A percentile compares a stretch with the other conserved stretches of the same genome.
phyloP scores from a whole-genome alignment of 1,284 basidiomycete species.

The Boletus albobrunnescens region DNA sequence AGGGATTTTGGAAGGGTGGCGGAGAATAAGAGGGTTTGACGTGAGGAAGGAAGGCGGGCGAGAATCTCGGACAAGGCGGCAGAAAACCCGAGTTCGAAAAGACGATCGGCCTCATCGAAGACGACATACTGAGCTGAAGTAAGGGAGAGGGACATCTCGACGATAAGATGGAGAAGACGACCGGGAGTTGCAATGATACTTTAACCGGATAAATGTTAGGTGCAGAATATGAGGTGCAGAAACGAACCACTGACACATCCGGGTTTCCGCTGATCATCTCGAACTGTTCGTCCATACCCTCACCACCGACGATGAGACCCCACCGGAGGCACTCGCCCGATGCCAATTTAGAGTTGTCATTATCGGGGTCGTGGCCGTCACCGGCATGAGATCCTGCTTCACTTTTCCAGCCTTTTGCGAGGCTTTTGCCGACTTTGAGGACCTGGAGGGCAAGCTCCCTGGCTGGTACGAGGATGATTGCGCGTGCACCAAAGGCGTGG shows the following conservation, averaged over 20 bases:
- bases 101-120: slow-evolving; percentile 96
- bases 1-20: slow-evolving; percentile 95
- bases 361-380: slow-evolving; percentile 52
- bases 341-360: slow-evolving; percentile 42
- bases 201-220: slow-evolving; percentile 12
- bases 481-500: slow-evolving; percentile 79
- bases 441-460: slow-evolving; percentile 95
- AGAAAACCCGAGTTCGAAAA: slow-evolving; percentile 98
- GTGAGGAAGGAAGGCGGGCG: slow-evolving; percentile 76
- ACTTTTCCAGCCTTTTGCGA: slow-evolving; percentile 73
- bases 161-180: slow-evolving; percentile 89
- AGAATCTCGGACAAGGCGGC: slow-evolving; percentile 90
- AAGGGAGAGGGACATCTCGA: slow-evolving; percentile 96
- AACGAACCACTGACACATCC: slow-evolving; percentile 69
- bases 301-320: slow-evolving; percentile 95
- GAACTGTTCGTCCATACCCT: slow-evolving; percentile 94
- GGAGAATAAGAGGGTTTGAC: slow-evolving; percentile 94
- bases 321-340: slow-evolving; percentile 77
- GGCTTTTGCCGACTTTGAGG: slow-evolving; percentile 90
- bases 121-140: slow-evolving; percentile 88
- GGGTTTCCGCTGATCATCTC: slow-evolving; percentile 93
- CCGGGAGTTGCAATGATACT: slow-evolving; percentile 98
- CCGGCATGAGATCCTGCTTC: slow-evolving; percentile 58
- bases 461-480: slow-evolving; percentile 87
- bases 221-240: slow-evolving; percentile 4